Base-by-base conservation (phyloP, 2,329 filamentous ascomycete species). In the Xylariaceae sp. region DNA sequence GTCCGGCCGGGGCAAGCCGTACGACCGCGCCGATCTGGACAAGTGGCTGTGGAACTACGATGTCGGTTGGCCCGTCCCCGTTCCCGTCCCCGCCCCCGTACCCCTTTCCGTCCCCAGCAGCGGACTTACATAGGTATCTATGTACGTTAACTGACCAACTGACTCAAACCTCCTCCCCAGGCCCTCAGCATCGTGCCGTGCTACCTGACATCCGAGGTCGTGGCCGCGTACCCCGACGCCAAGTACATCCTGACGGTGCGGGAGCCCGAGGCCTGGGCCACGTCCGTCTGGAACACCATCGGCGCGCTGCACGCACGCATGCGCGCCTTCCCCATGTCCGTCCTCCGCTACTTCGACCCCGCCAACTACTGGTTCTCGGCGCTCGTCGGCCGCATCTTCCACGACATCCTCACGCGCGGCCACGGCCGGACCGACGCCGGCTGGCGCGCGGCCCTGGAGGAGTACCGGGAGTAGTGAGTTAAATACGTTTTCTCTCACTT, bases 21-120 rank as follows among this genome's bases (percentile, higher is more conserved):
- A 39, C 34, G 32, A 35, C 29, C 35, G 37, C 31, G 28, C 35
- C 31, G 39, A 45, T 26, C 42, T 42, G 9, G 36, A 46, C 17
- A 38, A 38, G 21, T 39, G 38, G 39, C 24, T 36, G 15, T 24
- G 31, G 17, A 17, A 39, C 18, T 39, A 36, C 21, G 38, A 41
- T 17, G 37, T 40, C 28, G 30, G 34, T 30, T 14, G 8, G 19
- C n/a, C 28, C 18, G 25, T 23, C 22, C 21, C 13, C n/a, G n/a
- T 8, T 5, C 24, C 24, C 12, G 21, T n/a, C n/a, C n/a, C n/a
- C n/a, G n/a, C n/a, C n/a, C n/a, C n/a, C n/a, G n/a, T n/a, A n/a
- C n/a, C n/a, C n/a, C n/a, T n/a, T n/a, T n/a, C n/a, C n/a, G n/a
- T n/a, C n/a, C n/a, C n/a, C n/a, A n/a, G n/a, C n/a, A n/a, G n/a